phyloP scores from a whole-genome alignment of 108 stramenopile genomes.

The Parietichytrium sp. region DNA sequence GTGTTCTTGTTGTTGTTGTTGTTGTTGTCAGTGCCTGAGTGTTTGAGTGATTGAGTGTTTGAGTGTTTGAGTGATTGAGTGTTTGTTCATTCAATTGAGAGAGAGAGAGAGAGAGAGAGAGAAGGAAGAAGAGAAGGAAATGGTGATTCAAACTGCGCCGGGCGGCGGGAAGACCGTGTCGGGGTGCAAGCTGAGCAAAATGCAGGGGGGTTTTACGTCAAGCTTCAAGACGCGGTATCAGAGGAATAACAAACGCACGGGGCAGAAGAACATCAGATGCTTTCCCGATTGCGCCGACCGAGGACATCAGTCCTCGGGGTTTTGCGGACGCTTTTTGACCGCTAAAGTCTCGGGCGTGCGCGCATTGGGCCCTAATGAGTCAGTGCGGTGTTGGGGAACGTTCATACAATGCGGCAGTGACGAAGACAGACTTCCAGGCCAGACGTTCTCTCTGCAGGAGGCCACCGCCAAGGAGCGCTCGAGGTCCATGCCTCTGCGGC shows the following conservation, averaged over 20 bases:
- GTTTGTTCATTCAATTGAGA: no score
- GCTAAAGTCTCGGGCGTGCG: neutral
- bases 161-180: neutral
- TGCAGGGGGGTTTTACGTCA: neutral
- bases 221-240: conserved; percentile 10
- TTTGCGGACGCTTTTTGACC: neutral
- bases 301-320: neutral
- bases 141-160: neutral
- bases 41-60: no score
- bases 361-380: neutral
- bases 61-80: no score
- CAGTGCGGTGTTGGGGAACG: neutral
- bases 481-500: neutral
- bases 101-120: neutral
- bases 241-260: conserved; percentile 19
- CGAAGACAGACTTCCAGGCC: conserved; percentile 2
- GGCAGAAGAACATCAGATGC: conserved; percentile 32
- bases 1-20: no score
- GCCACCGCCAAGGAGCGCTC: neutral
- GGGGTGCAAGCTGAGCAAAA: neutral
- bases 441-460: neutral
- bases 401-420: conserved; percentile 26
- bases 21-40: no score
- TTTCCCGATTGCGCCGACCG: neutral
- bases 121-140: neutral